These are phyloP conservation scores for Metarhizium album DNA, from an alignment of 2,329 filamentous ascomycete genomes.

Conservation along the genomic window DNA sequence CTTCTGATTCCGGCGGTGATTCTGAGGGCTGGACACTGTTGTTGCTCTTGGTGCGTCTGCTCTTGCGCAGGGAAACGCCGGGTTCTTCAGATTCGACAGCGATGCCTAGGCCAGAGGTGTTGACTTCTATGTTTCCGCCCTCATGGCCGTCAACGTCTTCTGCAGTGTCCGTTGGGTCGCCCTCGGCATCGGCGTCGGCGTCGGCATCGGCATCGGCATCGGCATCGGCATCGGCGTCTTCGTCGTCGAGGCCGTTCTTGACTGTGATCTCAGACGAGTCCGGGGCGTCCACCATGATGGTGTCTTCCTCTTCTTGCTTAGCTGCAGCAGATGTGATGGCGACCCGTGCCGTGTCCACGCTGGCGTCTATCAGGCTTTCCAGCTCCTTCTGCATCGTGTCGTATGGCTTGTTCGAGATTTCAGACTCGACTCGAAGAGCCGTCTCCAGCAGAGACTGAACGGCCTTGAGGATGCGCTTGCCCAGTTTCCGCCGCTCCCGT, in stretches of 20 bases:
- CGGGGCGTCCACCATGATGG: constrained; percentile 41
- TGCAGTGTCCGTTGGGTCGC: constrained; percentile 24
- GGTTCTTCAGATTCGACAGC: constrained; percentile 9
- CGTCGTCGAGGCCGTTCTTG: constrained; percentile 17
- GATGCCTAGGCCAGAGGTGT: constrained; percentile 27
- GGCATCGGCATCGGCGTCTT: constrained; percentile 17
- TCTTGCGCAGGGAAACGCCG: constrained; percentile 13
- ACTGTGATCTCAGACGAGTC: constrained; percentile 37
- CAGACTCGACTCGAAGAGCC: constrained; percentile 70
- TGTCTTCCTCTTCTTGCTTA: constrained; percentile 29
- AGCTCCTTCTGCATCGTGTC: constrained; percentile 64
- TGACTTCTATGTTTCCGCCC: constrained; percentile 35
- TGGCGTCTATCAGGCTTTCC: constrained; percentile 60
- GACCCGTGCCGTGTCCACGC: constrained; percentile 44
- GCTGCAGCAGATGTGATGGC: constrained; percentile 25
- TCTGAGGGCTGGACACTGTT: constrained; percentile 20
- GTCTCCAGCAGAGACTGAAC: constrained; percentile 69
- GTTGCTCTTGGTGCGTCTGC: constrained; percentile 14
- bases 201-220: no score
- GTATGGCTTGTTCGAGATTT: constrained; percentile 59
- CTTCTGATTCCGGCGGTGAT: constrained; percentile 38
- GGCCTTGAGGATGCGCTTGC: constrained; percentile 78
- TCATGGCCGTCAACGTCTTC: constrained; percentile 24
- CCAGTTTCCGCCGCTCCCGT: constrained; percentile 72
- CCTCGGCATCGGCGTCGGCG: constrained; percentile 17